Evolutionary conservation across 2,329 filamentous ascomycete species (phyloP).

Genomic region (Clonostachys solani): DNA sequence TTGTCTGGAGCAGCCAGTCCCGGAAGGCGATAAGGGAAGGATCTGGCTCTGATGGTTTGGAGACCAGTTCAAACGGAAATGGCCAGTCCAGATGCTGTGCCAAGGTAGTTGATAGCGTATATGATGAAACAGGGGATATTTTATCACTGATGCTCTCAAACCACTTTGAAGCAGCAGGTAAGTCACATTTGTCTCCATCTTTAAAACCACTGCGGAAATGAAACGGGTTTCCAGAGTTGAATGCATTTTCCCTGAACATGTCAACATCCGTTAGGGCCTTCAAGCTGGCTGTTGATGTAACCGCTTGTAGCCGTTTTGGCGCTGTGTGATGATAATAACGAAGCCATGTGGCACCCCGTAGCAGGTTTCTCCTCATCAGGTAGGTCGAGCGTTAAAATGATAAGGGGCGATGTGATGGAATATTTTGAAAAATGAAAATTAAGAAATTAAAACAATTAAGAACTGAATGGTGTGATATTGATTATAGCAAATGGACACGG

Average conservation of each 20-base stretch:
- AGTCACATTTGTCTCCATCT: slow-evolving; percentile 1
- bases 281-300: slow-evolving; percentile 1
- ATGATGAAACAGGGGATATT: neutral
- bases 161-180: slow-evolving; percentile 57
- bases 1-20: slow-evolving; percentile 15
- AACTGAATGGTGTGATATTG: too few relatives aligned
- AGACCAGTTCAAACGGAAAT: slow-evolving; percentile 34
- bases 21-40: slow-evolving; percentile 15
- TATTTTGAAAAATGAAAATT: too few relatives aligned
- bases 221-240: slow-evolving; percentile 43
- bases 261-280: slow-evolving; percentile 19
- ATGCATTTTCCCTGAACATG: slow-evolving; percentile 48
- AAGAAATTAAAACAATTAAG: too few relatives aligned
- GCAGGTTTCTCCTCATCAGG: too few relatives aligned
- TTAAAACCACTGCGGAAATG: slow-evolving; percentile 36
- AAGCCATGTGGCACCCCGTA: too few relatives aligned
- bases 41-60: slow-evolving; percentile 6
- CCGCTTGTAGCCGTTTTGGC: too few relatives aligned
- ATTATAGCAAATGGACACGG: too few relatives aligned
- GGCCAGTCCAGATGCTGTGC: slow-evolving; percentile 17
- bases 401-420: too few relatives aligned
- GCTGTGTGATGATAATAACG: too few relatives aligned
- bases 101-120: slow-evolving; percentile 19
- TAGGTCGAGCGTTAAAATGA: too few relatives aligned
- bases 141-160: slow-evolving; percentile 29